phyloP scores from a whole-genome alignment of 352 stramenopile species.

The Globisporangium recalcitrans region DNA sequence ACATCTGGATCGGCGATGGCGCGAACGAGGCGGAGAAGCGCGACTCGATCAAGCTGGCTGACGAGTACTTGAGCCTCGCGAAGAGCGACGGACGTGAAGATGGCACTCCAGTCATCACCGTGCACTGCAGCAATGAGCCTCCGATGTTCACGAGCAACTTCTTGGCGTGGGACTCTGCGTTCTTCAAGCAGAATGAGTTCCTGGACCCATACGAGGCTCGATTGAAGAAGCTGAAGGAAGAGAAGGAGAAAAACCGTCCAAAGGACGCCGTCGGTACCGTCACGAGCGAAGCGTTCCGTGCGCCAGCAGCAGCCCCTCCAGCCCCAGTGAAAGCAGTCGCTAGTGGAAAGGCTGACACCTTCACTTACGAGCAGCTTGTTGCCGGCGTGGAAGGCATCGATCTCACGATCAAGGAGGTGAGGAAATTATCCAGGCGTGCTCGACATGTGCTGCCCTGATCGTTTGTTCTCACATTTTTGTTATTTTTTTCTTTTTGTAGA shows the following conservation, averaged over 20 bases:
- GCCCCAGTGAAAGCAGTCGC: conserved; percentile 10
- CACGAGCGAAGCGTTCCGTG: conserved; percentile 39
- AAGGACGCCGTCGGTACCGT: conserved; percentile 55
- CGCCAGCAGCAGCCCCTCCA: conserved; percentile 9
- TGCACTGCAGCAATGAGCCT: conserved; percentile 80
- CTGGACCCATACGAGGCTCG: conserved; percentile 87
- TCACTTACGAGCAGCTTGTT: conserved; percentile 61
- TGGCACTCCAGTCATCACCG: conserved; percentile 77
- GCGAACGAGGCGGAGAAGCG: conserved; percentile 76
- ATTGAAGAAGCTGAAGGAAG: conserved; percentile 68
- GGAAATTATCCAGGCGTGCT: conserved; percentile 4
- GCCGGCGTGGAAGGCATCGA: conserved; percentile 76
- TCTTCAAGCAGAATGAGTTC: conserved; percentile 84
- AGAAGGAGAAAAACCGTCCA: conserved; percentile 67
- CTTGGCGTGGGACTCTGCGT: conserved; percentile 78
- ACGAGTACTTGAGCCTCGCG: conserved; percentile 67
- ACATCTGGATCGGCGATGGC: conserved; percentile 86
- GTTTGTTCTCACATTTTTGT: conserved; percentile 6
- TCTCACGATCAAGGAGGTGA: conserved; percentile 64
- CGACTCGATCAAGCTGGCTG: conserved; percentile 49
- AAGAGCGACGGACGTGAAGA: conserved; percentile 79
- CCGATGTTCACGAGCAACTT: conserved; percentile 91
- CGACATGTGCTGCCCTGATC: conserved; percentile 5
- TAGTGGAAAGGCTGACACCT: conserved; percentile 30
- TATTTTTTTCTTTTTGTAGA: conserved; percentile 21